phyloP scores from a whole-genome alignment of 768 basidiomycete species.

The Podaxis mareebaensis region DNA sequence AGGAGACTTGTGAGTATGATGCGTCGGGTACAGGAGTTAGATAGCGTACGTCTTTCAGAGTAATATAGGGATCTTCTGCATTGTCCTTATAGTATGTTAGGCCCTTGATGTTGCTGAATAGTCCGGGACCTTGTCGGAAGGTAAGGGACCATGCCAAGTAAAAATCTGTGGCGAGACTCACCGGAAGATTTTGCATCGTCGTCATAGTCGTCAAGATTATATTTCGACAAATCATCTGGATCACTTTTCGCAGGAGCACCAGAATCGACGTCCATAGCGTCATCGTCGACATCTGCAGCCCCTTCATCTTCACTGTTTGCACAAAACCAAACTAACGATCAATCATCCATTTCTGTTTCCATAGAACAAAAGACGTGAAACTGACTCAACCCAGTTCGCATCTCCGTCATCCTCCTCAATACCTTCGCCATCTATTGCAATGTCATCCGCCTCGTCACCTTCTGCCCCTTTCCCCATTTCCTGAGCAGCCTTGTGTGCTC shows the following conservation, averaged over 20 bases:
- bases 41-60: slow-evolving; percentile 82
- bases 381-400: slow-evolving; percentile 88
- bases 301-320: slow-evolving; percentile 40
- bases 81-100: slow-evolving; percentile 90
- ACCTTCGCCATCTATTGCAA: slow-evolving; percentile 42
- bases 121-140: slow-evolving; percentile 56
- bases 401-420: slow-evolving; percentile 46
- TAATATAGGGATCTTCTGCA: slow-evolving; percentile 95
- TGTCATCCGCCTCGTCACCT: slow-evolving; percentile 63
- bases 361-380: slow-evolving; percentile 24
- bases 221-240: slow-evolving; percentile 76
- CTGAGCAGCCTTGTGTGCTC: slow-evolving; percentile 74
- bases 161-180: slow-evolving; percentile 24
- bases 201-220: slow-evolving; percentile 92
- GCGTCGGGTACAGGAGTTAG: background rate
- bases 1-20: slow-evolving; percentile 19
- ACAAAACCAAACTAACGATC: slow-evolving; percentile 22
- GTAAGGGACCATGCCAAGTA: slow-evolving; percentile 6
- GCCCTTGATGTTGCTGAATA: slow-evolving; percentile 96
- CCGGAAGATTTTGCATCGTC: slow-evolving; percentile 55
- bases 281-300: slow-evolving; percentile 54
- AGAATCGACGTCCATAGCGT: slow-evolving; percentile 66
- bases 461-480: slow-evolving; percentile 70
- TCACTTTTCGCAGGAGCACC: slow-evolving; percentile 33
- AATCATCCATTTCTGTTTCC: slow-evolving; percentile 11